phyloP scores from a whole-genome alignment of 768 basidiomycete genomes.

The Lanmaoa pseudosensibilis region DNA sequence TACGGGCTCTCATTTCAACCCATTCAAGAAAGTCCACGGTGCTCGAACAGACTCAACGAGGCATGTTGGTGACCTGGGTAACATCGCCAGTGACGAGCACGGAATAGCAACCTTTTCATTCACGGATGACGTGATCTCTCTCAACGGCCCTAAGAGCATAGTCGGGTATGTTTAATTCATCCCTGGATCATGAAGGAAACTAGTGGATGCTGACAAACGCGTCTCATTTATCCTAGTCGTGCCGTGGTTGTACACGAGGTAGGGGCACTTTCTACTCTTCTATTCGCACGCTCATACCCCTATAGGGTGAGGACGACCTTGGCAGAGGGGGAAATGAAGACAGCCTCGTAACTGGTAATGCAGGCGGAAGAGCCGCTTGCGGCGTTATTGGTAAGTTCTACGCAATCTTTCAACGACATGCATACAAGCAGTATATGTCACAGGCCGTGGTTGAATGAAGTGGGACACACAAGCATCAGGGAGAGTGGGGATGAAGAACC shows the following conservation, averaged over 20 bases:
- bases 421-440: not conserved
- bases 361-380: conserved; percentile 75
- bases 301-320: conserved; percentile 74
- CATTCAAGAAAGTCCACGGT: conserved; percentile 63
- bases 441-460: conserved; percentile 23
- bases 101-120: conserved; percentile 62
- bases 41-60: conserved; percentile 52
- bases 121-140: conserved; percentile 58
- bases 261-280: conserved; percentile 14
- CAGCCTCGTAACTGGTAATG: conserved; percentile 76
- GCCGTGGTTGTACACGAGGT: conserved; percentile 76
- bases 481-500: not conserved
- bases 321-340: conserved; percentile 69
- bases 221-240: conserved; percentile 42
- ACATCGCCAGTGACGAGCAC: conserved; percentile 58
- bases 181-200: not conserved
- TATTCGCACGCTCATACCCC: conserved; percentile 9
- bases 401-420: conserved; percentile 1
- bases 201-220: conserved; percentile 1
- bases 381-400: conserved; percentile 66
- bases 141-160: conserved; percentile 67
- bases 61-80: conserved; percentile 79
- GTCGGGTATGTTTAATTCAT: conserved; percentile 52
- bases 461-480: not conserved
- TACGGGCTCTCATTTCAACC: conserved; percentile 79